A percentile compares a stretch with the other conserved stretches of the same genome.
Conservation (phyloP, 768 basidiomycete species). For the Tephrocybe sp. region DNA sequence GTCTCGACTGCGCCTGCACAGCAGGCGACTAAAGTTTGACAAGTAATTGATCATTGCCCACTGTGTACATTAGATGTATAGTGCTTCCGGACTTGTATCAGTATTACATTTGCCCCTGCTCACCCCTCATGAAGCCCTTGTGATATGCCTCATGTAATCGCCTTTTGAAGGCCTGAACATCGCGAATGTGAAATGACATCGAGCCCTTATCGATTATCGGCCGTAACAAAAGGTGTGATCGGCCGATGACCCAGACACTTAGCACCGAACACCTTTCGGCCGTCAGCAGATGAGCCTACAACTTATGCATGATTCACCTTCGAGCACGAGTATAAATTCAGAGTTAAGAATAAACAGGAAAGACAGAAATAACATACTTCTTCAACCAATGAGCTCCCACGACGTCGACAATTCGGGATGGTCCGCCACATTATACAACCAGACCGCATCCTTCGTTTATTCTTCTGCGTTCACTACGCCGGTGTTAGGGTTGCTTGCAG, state of each 20-base stretch:
- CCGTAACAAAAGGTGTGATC: neutral
- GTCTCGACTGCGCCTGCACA: constrained; percentile 1
- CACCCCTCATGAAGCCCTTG: no score
- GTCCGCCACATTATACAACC: constrained; percentile 60
- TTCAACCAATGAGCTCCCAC: neutral
- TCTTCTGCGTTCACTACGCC: constrained; percentile 45
- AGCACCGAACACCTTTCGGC: constrained; percentile 7
- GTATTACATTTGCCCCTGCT: neutral
- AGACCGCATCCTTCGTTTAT: constrained; percentile 70
- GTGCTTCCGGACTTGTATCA: neutral
- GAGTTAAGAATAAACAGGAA: neutral
- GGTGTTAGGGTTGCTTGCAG: constrained; percentile 58
- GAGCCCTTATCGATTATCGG: no score
- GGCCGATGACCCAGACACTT: neutral
- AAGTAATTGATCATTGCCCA: neutral
- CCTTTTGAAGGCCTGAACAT: no score
- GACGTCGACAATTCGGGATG: constrained; percentile 39
- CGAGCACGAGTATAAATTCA: no score
- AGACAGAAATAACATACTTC: neutral
- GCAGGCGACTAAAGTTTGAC: neutral
- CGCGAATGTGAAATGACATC: no score
- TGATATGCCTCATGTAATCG: no score
- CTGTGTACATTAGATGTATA: no score
- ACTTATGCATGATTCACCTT: no score
- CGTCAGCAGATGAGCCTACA: no score